phyloP scores from a whole-genome alignment of 2,329 filamentous ascomycete species.

The Clarireedia paspali region DNA sequence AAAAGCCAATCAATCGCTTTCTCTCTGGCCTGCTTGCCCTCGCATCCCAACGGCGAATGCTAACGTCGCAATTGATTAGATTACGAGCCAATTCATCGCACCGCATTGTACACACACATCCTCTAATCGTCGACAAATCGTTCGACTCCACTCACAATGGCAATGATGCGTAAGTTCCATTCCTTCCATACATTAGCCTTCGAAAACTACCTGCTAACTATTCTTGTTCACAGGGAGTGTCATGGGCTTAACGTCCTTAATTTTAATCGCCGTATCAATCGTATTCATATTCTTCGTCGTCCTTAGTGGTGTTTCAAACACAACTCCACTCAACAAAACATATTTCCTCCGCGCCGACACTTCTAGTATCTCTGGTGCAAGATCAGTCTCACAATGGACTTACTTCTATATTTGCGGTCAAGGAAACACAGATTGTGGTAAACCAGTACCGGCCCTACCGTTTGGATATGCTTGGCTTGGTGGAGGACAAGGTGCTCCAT shows the following conservation, averaged over 20 bases:
- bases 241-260: slow-evolving; percentile 48
- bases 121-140: too few species aligned
- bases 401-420: slow-evolving; percentile 77
- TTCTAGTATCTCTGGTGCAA: slow-evolving; percentile 58
- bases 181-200: too few species aligned
- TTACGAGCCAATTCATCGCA: too few species aligned
- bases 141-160: too few species aligned
- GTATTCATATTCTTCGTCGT: slow-evolving; percentile 60
- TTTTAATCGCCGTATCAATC: slow-evolving; percentile 54
- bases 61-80: too few species aligned
- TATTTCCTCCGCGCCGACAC: slow-evolving; percentile 85
- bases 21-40: too few species aligned
- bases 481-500: slow-evolving; percentile 44
- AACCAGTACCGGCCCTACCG: slow-evolving; percentile 53
- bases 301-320: slow-evolving; percentile 49
- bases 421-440: slow-evolving; percentile 56
- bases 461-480: slow-evolving; percentile 65
- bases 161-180: too few species aligned
- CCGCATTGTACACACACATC: too few species aligned
- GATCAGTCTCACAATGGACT: slow-evolving; percentile 71
- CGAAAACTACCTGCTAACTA: neutral
- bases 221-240: slow-evolving; percentile 38
- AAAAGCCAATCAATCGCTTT: too few species aligned
- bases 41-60: too few species aligned
- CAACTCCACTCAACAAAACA: slow-evolving; percentile 58